Conservation (phyloP, 257 asterid genomes). For the Nicotiana obtusifolia region DNA sequence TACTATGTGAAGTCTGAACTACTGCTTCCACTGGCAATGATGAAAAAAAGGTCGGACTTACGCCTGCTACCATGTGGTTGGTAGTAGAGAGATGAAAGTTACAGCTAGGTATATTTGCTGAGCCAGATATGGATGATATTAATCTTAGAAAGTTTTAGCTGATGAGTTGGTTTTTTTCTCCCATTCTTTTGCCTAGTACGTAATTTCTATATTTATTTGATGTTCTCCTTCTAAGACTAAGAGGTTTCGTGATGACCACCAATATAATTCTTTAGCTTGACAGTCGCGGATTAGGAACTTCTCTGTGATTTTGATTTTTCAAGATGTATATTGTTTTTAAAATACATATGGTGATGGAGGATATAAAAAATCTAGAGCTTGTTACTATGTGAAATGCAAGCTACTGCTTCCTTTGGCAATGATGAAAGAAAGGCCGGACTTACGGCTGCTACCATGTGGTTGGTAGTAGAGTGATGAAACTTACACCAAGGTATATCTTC, state of each 20-base stretch:
- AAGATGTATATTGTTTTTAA: background rate
- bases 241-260: background rate
- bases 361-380: background rate
- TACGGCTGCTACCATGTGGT: constrained; percentile 72
- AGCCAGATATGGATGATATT: constrained; percentile 40
- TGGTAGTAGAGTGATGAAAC: constrained; percentile 84
- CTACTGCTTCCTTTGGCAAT: constrained; percentile 42
- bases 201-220: background rate
- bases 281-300: background rate
- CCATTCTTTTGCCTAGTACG: background rate
- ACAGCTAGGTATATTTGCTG: constrained; percentile 51
- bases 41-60: constrained; percentile 90
- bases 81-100: constrained; percentile 79
- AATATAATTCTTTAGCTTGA: background rate
- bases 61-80: constrained; percentile 72
- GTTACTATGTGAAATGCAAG: background rate
- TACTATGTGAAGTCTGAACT: background rate
- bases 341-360: background rate
- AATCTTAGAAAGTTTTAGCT: background rate
- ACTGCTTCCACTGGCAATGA: constrained; percentile 54
- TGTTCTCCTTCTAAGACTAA: background rate
- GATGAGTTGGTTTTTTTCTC: background rate
- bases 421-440: constrained; percentile 94
- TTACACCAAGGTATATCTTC: constrained; percentile 42
- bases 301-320: background rate